Conservation (phyloP, 306 rosid genomes). For the Gleditsia sinensis region DNA sequence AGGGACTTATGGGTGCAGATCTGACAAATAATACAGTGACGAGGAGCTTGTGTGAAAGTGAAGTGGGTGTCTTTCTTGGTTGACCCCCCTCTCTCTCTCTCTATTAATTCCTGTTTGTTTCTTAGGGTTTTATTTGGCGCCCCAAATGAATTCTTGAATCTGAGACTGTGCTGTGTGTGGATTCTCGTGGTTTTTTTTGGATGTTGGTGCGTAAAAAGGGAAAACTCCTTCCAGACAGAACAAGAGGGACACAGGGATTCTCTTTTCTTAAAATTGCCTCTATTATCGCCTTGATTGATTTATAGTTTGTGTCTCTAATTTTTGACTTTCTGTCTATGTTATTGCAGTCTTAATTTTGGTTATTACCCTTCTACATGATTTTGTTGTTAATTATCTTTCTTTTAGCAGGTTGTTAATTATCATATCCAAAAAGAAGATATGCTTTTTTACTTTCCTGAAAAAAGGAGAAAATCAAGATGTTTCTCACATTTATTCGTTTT, state of each 20-base stretch:
- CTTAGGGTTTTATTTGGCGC: conserved; percentile 35
- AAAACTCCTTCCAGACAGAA: too few species aligned
- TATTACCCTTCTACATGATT: conserved; percentile 16
- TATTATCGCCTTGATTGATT: conserved; percentile 22
- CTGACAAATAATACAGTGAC: conserved; percentile 30
- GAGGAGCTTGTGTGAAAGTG: conserved; percentile 34
- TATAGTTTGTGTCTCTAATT: conserved; percentile 12
- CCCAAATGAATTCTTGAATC: conserved; percentile 34
- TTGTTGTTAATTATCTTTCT: conserved; percentile 7
- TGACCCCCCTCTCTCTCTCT: neutral
- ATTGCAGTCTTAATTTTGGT: conserved; percentile 13
- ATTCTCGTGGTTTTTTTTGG: neutral
- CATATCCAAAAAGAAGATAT: conserved; percentile 14
- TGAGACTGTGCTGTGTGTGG: neutral
- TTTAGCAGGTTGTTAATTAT: neutral
- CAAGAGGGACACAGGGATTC: conserved; percentile 19
- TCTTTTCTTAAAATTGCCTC: conserved; percentile 24
- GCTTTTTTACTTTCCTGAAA: neutral
- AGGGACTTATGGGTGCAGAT: conserved; percentile 28
- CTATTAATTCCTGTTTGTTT: neutral
- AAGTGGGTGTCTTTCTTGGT: conserved; percentile 16
- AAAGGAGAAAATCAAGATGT: too few species aligned
- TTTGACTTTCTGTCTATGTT: conserved; percentile 39
- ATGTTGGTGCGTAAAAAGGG: neutral
- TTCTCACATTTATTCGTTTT: neutral